Base-by-base conservation (phyloP, 192 early-diverging fungal genomes). In the Coemansia sp. region DNA sequence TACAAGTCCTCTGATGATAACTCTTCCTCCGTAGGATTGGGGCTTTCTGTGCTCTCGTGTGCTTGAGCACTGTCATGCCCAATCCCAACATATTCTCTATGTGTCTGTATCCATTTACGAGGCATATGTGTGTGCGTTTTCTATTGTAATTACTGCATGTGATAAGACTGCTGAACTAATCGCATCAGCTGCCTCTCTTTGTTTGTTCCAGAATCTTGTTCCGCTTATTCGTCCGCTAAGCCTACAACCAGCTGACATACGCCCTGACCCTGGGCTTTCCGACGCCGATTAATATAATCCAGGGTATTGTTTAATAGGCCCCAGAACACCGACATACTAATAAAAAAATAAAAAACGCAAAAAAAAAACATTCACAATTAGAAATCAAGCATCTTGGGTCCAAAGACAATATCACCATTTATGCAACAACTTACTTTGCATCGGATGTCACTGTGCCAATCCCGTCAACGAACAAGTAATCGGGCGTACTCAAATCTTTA, bases 401-500 rank as follows among this genome's bases (percentile, higher is more conserved):
- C 53, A 31, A 5, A 15, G 13, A 2, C 3, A 29, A 58, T 4
- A 34, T 7, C 29, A 31, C 31, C 29, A 58, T 58, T 20, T 13
- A 20, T 13, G 10, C 34, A 7, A 58, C 11, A 58, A 12, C 24
- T 36, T 36, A 36, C 34, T 4, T 36, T 0, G 34, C 8, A 36
- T 36, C 34, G 8, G 34, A 36, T 5, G 34, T 36, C 41, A 83
- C 49, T 10, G 50, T 62, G 46, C 74, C 75, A 20, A 83, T 69
- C 9, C 75, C 80, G 29, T 83, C 73, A 58, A 83, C 74, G 60
- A 77, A 73, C 58, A 83, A 27, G 41, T 65, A 83, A 53, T 83
- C 80, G 16, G 80, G 80, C 31, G 60, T 31, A 4, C 46, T 31
- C 39, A 31, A 18, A 13, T 68, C 49, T 22, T 11, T 15, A 10